Conservation (phyloP, 371 early-diverging fungal species). For the Mortierella sp. region DNA sequence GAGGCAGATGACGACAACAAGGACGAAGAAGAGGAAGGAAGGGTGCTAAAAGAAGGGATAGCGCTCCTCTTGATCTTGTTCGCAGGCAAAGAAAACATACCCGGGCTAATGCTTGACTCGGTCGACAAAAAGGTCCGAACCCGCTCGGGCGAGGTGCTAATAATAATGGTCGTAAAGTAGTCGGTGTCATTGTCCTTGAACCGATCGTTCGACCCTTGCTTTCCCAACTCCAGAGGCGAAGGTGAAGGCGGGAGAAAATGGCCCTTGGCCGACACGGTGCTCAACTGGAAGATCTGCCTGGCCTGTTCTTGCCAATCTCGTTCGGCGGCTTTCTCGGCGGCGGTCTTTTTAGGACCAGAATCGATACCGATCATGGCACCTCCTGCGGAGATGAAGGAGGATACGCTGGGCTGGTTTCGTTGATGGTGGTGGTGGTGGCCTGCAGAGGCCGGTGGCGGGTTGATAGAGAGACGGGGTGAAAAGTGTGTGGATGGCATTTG, state of each 20-base stretch:
- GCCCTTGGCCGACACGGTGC: conserved; percentile 44
- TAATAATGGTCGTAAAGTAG: conserved; percentile 45
- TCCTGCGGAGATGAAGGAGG: conserved; percentile 1
- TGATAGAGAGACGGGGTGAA: not conserved
- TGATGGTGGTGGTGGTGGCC: conserved; percentile 7
- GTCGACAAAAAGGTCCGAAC: conserved; percentile 45
- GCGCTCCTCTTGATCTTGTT: conserved; percentile 40
- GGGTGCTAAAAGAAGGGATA: conserved; percentile 26
- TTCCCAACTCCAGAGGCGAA: conserved; percentile 19
- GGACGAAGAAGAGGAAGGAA: not conserved
- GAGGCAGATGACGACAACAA: not conserved
- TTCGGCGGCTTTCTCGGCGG: conserved; percentile 26
- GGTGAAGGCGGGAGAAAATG: conserved; percentile 36
- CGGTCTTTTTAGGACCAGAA: not conserved
- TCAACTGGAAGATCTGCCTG: conserved; percentile 46
- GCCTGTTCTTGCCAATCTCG: conserved; percentile 40
- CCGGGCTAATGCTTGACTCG: conserved; percentile 44
- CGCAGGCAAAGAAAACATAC: conserved; percentile 37
- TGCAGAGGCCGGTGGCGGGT: not conserved
- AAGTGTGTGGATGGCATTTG: conserved; percentile 18
- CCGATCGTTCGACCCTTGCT: conserved; percentile 24
- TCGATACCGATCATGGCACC: not conserved
- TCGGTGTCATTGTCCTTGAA: conserved; percentile 20
- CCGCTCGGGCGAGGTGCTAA: conserved; percentile 37
- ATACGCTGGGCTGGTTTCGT: conserved; percentile 6